These are phyloP conservation scores for Bromus sterilis DNA, from an alignment of 176 grass and related monocot genomes.

Conservation along the genomic window DNA sequence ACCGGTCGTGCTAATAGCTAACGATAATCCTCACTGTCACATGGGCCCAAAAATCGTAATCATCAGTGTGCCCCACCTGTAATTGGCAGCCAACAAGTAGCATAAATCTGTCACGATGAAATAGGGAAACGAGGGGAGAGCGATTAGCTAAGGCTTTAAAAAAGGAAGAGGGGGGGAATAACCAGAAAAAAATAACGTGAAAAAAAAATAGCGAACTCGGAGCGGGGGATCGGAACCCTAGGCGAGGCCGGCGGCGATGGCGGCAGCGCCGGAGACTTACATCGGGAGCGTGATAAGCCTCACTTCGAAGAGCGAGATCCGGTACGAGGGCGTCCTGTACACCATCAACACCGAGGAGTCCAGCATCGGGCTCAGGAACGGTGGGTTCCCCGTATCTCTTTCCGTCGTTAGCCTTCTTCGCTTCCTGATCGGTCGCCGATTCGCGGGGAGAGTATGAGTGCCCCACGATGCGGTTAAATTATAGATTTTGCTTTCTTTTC, in stretches of 20 bases:
- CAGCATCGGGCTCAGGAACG: conserved; percentile 81
- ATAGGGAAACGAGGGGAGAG: not conserved
- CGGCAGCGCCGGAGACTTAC: conserved; percentile 54
- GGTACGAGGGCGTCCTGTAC: conserved; percentile 95
- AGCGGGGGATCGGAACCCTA: conserved; percentile 31
- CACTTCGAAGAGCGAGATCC: conserved; percentile 95
- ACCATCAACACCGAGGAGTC: conserved; percentile 96
- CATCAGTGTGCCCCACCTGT: not conserved
- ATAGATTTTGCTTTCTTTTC: not conserved
- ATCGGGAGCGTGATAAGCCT: conserved; percentile 89
- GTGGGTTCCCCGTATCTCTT: conserved; percentile 12
- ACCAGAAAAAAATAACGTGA: not conserved
- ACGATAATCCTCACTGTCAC: not conserved
- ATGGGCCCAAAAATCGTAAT: not conserved
- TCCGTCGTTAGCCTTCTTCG: not conserved
- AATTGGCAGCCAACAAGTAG: not conserved
- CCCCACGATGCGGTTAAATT: not conserved
- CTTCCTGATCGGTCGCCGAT: not conserved
- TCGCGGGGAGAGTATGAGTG: not conserved
- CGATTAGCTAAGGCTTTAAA: conserved; percentile 5
- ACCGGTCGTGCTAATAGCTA: too few species aligned
- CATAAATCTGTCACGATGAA: not conserved
- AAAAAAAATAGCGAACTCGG: not conserved
- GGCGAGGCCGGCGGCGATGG: conserved; percentile 15
- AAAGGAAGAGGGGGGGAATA: not conserved